Percentiles rank a stretch among this genome's conserved stretches.
phyloP scores from a whole-genome alignment of 139 green algal genomes.

The Chlamydomonas incerta region DNA sequence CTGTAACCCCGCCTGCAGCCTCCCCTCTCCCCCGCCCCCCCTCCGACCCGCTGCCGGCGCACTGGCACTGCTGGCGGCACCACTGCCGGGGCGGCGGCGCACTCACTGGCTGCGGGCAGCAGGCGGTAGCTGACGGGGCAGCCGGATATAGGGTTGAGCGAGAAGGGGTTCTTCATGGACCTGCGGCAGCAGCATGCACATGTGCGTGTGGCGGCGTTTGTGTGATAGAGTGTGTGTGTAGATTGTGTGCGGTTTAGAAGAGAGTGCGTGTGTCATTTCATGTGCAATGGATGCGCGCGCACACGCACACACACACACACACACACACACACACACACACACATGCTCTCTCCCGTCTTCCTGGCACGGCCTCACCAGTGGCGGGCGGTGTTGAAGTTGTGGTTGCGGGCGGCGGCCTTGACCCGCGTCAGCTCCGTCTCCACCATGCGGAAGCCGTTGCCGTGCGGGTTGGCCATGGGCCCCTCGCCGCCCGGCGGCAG shows the following conservation, averaged over 20 bases:
- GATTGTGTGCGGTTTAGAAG: not conserved
- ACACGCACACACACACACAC: too few relatives aligned
- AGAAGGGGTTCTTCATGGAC: constrained; percentile 73
- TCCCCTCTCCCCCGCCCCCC: too few relatives aligned
- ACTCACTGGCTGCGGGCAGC: constrained; percentile 58
- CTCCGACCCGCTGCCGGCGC: too few relatives aligned
- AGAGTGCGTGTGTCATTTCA: too few relatives aligned
- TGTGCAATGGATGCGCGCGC: too few relatives aligned
- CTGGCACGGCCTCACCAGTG: constrained; percentile 67
- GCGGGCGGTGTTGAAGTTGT: constrained; percentile 57
- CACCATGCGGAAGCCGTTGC: constrained; percentile 77
- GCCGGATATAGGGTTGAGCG: constrained; percentile 69
- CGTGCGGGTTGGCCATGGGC: constrained; percentile 71
- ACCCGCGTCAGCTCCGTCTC: constrained; percentile 73
- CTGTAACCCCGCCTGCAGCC: too few relatives aligned
- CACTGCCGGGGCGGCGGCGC: not conserved
- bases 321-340: too few relatives aligned
- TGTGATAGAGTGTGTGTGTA: not conserved
- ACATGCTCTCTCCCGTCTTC: too few relatives aligned
- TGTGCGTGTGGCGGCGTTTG: not conserved
- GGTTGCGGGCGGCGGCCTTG: constrained; percentile 50
- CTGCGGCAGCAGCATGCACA: constrained; percentile 41
- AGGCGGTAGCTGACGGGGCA: constrained; percentile 82
- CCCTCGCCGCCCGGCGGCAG: constrained; percentile 60
- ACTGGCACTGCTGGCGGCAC: too few relatives aligned